Evolutionary conservation across 2,329 filamentous ascomycete species (phyloP), one percentile per base, ranked within the genome.

Genomic region (Diaporthe sp.): DNA sequence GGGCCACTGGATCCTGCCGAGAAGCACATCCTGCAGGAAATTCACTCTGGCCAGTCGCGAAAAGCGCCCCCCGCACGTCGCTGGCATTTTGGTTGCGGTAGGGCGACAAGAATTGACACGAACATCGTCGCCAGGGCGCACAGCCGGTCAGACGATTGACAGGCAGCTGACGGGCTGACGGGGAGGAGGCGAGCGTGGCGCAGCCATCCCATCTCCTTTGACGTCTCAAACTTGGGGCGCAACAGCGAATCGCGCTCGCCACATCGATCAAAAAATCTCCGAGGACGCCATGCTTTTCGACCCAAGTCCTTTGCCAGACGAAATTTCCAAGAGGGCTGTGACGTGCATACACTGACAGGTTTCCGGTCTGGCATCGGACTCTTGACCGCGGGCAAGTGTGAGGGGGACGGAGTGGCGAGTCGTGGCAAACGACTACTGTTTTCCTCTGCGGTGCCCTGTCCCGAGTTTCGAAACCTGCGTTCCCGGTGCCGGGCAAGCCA

Each of bases 271-370:
- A 53, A 65, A 69, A 69, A 53, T 55, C 65, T 55, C 65, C 65
- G 65, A 69, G 31, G 31, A 31, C 49, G 65, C 65, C 65, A 42
- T 69, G 65, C 65, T 69, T 69, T 69, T 69, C 65, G 17, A 22
- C 65, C 49, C 42, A 55, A 69, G 34, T 55, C 65, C n/a, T 39
- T 19, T 22, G 34, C 65, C 46, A 69, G 65, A 69, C 65, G 65
- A 69, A 55, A 55, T 39, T 25, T 34, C 42, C 34, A 25, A 42
- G 15, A 69, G n/a, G 65, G 65, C 65, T 42, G 49, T 69, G 65
- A 69, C 65, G 65, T 69, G 65, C 65, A 69, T 69, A 55, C 49
- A 28, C 49, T 69, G 65, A 69, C 65, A 69, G 65, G 46, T 68
- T 68, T 42, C 22, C 49, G 22, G 65, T 42, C 44, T 69, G 65